phyloP scores from a whole-genome alignment of 495 filamentous ascomycete genomes.

The Podospora conica region DNA sequence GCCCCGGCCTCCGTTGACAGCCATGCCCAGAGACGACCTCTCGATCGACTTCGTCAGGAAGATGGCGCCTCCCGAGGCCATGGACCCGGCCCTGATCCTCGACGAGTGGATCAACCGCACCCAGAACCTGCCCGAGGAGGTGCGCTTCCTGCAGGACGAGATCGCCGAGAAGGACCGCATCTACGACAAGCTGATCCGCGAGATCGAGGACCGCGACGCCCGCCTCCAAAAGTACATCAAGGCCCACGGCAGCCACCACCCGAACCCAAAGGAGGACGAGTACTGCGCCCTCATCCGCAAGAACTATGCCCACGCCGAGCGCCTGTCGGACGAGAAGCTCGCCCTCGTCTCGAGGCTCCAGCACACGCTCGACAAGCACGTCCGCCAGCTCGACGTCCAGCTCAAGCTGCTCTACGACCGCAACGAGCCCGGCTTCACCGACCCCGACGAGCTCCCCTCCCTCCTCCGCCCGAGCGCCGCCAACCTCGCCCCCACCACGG shows the following conservation, averaged over 20 bases:
- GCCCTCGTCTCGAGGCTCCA: constrained; percentile 70
- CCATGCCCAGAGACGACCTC: constrained; percentile 59
- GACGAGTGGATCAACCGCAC: constrained; percentile 85
- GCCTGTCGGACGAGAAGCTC: constrained; percentile 83
- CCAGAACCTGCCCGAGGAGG: constrained; percentile 86
- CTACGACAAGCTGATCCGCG: constrained; percentile 64
- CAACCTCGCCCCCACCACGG: constrained; percentile 36
- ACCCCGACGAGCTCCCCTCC: constrained; percentile 70
- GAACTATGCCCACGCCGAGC: constrained; percentile 62
- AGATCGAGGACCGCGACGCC: constrained; percentile 69
- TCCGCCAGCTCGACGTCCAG: constrained; percentile 78
- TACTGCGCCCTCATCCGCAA: constrained; percentile 64
- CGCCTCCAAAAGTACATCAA: constrained; percentile 90
- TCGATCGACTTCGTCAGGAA: constrained; percentile 52
- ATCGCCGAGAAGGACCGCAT: constrained; percentile 82
- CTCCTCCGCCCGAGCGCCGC: constrained; percentile 57
- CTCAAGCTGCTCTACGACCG: constrained; percentile 79
- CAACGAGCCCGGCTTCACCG: constrained; percentile 63
- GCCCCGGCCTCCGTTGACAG: constrained; percentile 34
- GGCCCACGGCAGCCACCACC: constrained; percentile 67
- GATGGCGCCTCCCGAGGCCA: constrained; percentile 46
- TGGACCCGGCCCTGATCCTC: constrained; percentile 80
- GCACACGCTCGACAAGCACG: constrained; percentile 76
- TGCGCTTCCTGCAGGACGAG: constrained; percentile 89
- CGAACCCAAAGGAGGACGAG: constrained; percentile 81